Conservation (phyloP, 176 grass and related monocot genomes). For the Puccinellia tenuiflora region DNA sequence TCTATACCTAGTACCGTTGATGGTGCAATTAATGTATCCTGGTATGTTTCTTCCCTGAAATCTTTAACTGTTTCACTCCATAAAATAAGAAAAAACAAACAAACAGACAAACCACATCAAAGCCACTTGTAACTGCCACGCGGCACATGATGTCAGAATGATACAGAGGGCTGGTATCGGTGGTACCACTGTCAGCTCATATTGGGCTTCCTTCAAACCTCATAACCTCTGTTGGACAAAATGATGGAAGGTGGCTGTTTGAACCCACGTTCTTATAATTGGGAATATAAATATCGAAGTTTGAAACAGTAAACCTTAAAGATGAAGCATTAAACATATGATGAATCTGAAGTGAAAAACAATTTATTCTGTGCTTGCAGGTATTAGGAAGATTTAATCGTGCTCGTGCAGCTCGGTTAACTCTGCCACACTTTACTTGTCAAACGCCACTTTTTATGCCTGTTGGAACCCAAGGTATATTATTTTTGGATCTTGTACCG, state of each 20-base stretch:
- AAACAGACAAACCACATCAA: too few species aligned
- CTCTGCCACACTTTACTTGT: constrained; percentile 82
- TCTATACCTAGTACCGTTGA: background rate
- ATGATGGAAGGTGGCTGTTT: background rate
- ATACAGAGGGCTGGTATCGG: background rate
- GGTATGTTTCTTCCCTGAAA: background rate
- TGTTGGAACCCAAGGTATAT: constrained; percentile 91
- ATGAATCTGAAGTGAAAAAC: background rate
- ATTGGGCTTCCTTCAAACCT: background rate
- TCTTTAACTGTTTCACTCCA: background rate
- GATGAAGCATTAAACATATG: background rate
- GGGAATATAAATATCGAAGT: background rate
- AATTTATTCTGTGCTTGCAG: constrained; percentile 44
- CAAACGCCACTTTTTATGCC: constrained; percentile 99
- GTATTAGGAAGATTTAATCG: constrained; percentile 89
- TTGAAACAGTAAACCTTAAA: background rate
- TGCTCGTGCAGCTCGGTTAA: constrained; percentile 77
- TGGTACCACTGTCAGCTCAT: background rate
- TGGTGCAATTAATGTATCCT: background rate
- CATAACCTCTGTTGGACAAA: constrained; percentile 11
- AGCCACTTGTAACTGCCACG: constrained; percentile 22
- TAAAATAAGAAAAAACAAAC: background rate
- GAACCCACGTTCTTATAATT: background rate
- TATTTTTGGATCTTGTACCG: background rate
- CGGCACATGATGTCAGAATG: constrained; percentile 21